Percentiles rank a stretch among this genome's conserved stretches.
phyloP scores from a whole-genome alignment of 129 eudicot genomes.

The Tagetes patula region DNA sequence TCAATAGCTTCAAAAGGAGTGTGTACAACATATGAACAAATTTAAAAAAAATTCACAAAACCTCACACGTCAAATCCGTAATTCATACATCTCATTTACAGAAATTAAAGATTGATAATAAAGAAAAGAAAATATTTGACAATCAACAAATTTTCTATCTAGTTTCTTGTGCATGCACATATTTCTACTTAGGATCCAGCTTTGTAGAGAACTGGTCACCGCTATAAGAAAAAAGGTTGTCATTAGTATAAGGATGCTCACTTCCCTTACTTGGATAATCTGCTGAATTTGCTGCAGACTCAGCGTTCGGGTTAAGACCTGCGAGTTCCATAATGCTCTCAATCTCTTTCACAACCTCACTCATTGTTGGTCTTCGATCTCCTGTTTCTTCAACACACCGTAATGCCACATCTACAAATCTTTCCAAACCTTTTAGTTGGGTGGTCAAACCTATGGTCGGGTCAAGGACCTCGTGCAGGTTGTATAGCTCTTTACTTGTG shows the following conservation, averaged over 20 bases:
- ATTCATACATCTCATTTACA: background rate
- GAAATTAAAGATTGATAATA: background rate
- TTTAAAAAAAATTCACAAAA: background rate
- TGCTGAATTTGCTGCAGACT: constrained; percentile 47
- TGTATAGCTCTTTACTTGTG: constrained; percentile 40
- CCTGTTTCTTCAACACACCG: constrained; percentile 61
- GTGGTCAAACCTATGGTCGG: constrained; percentile 43
- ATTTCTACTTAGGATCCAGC: constrained; percentile 4
- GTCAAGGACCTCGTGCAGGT: constrained; percentile 50
- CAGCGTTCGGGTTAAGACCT: constrained; percentile 52
- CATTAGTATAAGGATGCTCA: constrained; percentile 28
- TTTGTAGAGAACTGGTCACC: constrained; percentile 21
- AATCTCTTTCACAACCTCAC: constrained; percentile 61
- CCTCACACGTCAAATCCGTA: background rate
- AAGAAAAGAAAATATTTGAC: background rate
- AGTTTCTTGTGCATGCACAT: background rate
- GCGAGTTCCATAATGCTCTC: constrained; percentile 50
- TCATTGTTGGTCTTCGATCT: constrained; percentile 57
- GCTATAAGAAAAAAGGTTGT: constrained; percentile 25
- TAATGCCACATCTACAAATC: constrained; percentile 55
- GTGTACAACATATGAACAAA: background rate
- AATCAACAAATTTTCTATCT: background rate
- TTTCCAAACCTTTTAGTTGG: constrained; percentile 47
- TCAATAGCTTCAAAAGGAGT: background rate
- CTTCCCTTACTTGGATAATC: constrained; percentile 11